Base-by-base conservation (phyloP, 495 filamentous ascomycete species). In the Talaromyces borbonicus region DNA sequence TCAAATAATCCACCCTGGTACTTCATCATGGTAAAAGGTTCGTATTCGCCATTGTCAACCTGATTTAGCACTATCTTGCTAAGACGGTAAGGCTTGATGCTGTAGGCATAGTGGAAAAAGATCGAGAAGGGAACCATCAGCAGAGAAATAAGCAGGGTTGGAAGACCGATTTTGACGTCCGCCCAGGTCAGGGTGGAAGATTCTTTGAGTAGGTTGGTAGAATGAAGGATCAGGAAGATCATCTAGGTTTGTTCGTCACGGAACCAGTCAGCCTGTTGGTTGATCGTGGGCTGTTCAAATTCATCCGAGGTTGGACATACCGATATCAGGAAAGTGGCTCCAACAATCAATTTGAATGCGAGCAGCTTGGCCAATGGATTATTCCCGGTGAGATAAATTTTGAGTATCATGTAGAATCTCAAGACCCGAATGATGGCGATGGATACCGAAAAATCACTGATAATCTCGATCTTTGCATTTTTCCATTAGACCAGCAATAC, bases 101-200 rank as follows among this genome's bases (percentile, higher is more conserved):
- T 48, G 48, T 62, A 68, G 3, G 64, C 57, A 22, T 52, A 63
- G 46, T 52, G 54, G 38, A 66, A 56, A 29, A 65, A 57, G 24
- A 61, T 18, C 15, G 59, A 52, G 35, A 66, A 61, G 2, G 58
- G 51, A 1, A 66, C 55, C 59, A 66, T 59, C 35, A 65, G 59
- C 31, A 62, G 31, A 33, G 59, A 66, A 23, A 63, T 59, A 14
- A 66, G 46, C 47, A 68, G 48, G 7, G 46, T 56, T 0, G 59
- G 59, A 9, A 66, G 46, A 5, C 65, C 62, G 35, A 58, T 58
- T 22, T 57, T 49, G 35, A 61, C 35, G 37, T 68, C 65, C 18
- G 56, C 54, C 44, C 58, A 66, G 41, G 48, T 61, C 20, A 65
- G 32, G 1, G 33, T 59, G 7, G 49, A 26, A 16, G 52, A 51